Evolutionary conservation across 176 grass and related monocot species (phyloP).

Genomic region (Secale cereale): DNA sequence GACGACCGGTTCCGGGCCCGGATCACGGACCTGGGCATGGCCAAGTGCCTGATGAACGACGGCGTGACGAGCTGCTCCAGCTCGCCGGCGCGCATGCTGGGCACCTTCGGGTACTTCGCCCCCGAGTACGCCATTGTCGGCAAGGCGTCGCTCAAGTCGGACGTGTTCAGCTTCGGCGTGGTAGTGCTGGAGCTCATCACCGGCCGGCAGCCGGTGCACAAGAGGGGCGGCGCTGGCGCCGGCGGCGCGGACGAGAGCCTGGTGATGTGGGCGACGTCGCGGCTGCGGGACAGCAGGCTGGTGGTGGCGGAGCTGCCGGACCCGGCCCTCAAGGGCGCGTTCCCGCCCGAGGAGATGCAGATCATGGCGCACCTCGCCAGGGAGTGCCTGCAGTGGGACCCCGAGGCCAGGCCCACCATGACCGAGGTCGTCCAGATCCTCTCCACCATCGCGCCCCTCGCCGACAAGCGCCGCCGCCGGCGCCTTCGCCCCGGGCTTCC

Average conservation of each 20-base stretch:
- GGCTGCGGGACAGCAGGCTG: constrained; percentile 64
- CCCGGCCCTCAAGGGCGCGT: constrained; percentile 54
- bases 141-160: constrained; percentile 90
- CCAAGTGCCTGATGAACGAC: constrained; percentile 83
- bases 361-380: constrained; percentile 88
- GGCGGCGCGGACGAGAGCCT: constrained; percentile 76
- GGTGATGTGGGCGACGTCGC: constrained; percentile 65
- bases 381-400: constrained; percentile 98
- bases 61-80: constrained; percentile 80
- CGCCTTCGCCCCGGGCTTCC: neutral
- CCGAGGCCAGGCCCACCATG: constrained; percentile 88
- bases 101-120: constrained; percentile 97
- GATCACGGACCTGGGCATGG: constrained; percentile 99
- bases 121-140: constrained; percentile 96
- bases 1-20: constrained; percentile 67
- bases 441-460: constrained; percentile 57
- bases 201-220: constrained; percentile 74
- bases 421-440: constrained; percentile 93
- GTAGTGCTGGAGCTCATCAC: constrained; percentile 94
- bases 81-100: constrained; percentile 90
- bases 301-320: constrained; percentile 88
- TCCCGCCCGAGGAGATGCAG: constrained; percentile 91
- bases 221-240: constrained; percentile 19
- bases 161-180: constrained; percentile 99
- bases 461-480: constrained; percentile 2